Conservation (phyloP, 23 red algal genomes). For the Agarophyton chilense region DNA sequence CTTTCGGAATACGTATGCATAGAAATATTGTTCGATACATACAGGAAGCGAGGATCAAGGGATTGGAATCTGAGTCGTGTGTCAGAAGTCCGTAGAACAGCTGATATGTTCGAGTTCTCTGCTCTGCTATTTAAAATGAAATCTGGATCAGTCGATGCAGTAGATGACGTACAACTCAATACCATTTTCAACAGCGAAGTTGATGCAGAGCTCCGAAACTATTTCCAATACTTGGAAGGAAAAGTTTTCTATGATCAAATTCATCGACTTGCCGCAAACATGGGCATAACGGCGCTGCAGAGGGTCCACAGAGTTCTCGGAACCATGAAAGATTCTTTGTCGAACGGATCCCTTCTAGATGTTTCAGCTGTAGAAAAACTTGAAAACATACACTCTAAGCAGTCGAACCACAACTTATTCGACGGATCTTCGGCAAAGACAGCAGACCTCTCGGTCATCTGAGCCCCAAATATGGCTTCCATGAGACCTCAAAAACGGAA, state of each 20-base stretch:
- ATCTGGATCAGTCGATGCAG: neutral
- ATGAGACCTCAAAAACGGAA: no score
- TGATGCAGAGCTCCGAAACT: neutral
- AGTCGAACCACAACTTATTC: no score
- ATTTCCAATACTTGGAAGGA: neutral
- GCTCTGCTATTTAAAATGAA: neutral
- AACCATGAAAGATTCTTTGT: neutral
- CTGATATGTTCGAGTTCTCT: neutral
- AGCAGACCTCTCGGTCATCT: no score
- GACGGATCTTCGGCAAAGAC: no score
- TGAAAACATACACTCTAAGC: no score
- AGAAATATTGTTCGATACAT: no score
- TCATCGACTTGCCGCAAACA: neutral
- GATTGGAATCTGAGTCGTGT: neutral
- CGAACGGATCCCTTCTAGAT: neutral
- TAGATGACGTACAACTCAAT: neutral
- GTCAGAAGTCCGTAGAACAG: neutral
- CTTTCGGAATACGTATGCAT: no score
- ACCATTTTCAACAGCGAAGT: neutral
- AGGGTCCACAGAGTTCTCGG: neutral
- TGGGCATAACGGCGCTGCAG: neutral
- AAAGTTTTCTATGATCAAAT: neutral
- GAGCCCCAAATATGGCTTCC: no score
- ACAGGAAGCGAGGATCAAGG: neutral
- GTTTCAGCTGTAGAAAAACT: no score